phyloP scores from a whole-genome alignment of 495 filamentous ascomycete genomes.

The Neurospora sp. region DNA sequence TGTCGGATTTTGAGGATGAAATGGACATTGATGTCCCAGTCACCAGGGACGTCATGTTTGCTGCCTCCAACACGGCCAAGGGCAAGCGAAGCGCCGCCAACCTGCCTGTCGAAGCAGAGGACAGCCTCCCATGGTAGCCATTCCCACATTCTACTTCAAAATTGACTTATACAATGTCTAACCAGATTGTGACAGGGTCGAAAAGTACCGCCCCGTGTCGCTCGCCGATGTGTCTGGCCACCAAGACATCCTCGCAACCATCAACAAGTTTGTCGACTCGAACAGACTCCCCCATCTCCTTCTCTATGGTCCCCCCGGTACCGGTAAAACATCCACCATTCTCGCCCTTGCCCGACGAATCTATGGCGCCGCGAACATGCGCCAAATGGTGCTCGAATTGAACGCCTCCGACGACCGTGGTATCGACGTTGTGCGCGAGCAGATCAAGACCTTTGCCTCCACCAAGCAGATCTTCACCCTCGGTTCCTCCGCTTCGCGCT shows the following conservation, averaged over 20 bases:
- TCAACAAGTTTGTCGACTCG: constrained; percentile 90
- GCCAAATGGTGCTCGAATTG: constrained; percentile 95
- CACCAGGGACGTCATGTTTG: constrained; percentile 49
- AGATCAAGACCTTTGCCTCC: constrained; percentile 97
- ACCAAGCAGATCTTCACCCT: constrained; percentile 49
- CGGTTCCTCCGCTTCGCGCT: constrained; percentile 22
- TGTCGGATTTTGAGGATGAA: constrained; percentile 90
- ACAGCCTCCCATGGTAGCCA: constrained; percentile 94
- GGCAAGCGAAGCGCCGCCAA: constrained; percentile 88
- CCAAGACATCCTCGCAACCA: constrained; percentile 91
- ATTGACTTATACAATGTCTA: background rate
- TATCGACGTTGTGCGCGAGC: constrained; percentile 96
- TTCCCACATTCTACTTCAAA: too few species aligned
- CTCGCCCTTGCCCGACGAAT: constrained; percentile 83
- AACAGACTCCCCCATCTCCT: constrained; percentile 95
- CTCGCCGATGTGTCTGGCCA: constrained; percentile 94
- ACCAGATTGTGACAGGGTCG: constrained; percentile 55
- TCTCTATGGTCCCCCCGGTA: constrained; percentile 94
- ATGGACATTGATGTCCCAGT: constrained; percentile 72
- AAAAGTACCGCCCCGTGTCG: constrained; percentile 88
- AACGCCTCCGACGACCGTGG: constrained; percentile 96
- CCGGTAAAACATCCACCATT: constrained; percentile 95
- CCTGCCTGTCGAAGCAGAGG: constrained; percentile 84
- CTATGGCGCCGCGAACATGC: constrained; percentile 84
- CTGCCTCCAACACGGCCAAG: constrained; percentile 58